phyloP scores from a whole-genome alignment of 129 eudicot genomes.

The Flaveria ramosissima region DNA sequence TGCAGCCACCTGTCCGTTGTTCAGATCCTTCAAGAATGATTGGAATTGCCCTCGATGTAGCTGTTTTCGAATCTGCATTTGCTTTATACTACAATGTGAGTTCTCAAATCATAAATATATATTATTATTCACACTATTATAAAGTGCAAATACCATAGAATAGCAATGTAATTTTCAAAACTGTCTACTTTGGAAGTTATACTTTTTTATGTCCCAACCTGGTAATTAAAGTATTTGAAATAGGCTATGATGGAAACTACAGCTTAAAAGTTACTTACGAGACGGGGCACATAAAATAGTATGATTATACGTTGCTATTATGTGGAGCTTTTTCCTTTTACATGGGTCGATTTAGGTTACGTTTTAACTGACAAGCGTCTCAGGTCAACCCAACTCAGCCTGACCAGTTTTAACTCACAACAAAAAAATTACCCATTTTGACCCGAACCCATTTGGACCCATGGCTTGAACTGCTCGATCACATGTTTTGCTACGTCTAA shows the following conservation, averaged over 20 bases:
- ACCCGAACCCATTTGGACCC: constrained; percentile 5
- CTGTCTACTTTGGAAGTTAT: neutral
- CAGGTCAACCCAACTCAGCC: neutral
- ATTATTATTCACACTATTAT: neutral
- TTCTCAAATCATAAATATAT: constrained; percentile 11
- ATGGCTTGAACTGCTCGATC: neutral
- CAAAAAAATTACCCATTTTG: neutral
- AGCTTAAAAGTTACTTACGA: neutral
- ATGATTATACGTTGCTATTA: neutral
- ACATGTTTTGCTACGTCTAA: too few species aligned
- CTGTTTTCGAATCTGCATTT: constrained; percentile 63
- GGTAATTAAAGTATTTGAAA: neutral
- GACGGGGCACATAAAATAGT: neutral
- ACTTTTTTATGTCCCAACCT: neutral
- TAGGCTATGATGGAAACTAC: neutral
- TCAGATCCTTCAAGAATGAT: constrained; percentile 57
- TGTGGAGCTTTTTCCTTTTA: neutral
- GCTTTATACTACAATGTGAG: constrained; percentile 53
- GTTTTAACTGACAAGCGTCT: neutral
- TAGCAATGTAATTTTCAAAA: neutral
- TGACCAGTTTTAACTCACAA: neutral
- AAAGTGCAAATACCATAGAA: neutral
- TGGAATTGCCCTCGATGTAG: constrained; percentile 60
- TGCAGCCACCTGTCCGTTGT: constrained; percentile 43
- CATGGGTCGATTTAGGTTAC: neutral